Evolutionary conservation across 2,329 filamentous ascomycete genomes (phyloP).

Genomic region (Sclerotinia borealis): DNA sequence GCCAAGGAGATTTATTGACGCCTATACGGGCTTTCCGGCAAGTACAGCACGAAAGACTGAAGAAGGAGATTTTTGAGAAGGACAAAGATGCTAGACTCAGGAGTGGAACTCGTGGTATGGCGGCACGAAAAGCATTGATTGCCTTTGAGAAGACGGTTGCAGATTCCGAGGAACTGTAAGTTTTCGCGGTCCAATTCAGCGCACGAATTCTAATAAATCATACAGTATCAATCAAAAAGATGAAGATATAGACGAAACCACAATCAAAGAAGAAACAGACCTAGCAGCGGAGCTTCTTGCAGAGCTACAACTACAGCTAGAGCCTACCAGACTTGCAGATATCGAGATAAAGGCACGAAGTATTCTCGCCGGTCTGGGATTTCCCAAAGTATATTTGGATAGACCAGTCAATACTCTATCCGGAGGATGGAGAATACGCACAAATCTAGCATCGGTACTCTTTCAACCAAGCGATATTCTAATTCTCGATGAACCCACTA

Average conservation of each 20-base stretch:
- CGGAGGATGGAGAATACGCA: constrained; percentile 71
- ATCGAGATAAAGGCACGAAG: constrained; percentile 60
- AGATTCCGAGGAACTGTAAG: constrained; percentile 38
- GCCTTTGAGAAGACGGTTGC: constrained; percentile 61
- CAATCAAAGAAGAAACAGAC: constrained; percentile 59
- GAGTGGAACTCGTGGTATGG: constrained; percentile 68
- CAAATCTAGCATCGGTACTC: constrained; percentile 57
- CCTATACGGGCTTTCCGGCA: constrained; percentile 55
- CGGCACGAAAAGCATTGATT: constrained; percentile 68
- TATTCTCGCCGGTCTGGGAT: constrained; percentile 53
- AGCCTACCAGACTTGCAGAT: constrained; percentile 56
- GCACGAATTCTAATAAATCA: not conserved
- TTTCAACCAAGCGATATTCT: constrained; percentile 70
- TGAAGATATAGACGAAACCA: constrained; percentile 49
- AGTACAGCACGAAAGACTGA: constrained; percentile 56
- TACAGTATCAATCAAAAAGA: constrained; percentile 43
- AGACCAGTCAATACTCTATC: constrained; percentile 61
- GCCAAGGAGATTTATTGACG: constrained; percentile 45
- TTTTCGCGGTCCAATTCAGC: not conserved
- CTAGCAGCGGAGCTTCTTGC: constrained; percentile 64
- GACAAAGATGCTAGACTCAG: constrained; percentile 69
- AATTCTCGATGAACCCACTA: constrained; percentile 81
- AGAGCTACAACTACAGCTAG: constrained; percentile 61
- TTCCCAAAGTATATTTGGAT: constrained; percentile 55
- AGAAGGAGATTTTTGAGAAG: constrained; percentile 58